These are phyloP conservation scores for Ophiostoma australiae DNA, from an alignment of 2,329 filamentous ascomycete species.

Conservation along the genomic window DNA sequence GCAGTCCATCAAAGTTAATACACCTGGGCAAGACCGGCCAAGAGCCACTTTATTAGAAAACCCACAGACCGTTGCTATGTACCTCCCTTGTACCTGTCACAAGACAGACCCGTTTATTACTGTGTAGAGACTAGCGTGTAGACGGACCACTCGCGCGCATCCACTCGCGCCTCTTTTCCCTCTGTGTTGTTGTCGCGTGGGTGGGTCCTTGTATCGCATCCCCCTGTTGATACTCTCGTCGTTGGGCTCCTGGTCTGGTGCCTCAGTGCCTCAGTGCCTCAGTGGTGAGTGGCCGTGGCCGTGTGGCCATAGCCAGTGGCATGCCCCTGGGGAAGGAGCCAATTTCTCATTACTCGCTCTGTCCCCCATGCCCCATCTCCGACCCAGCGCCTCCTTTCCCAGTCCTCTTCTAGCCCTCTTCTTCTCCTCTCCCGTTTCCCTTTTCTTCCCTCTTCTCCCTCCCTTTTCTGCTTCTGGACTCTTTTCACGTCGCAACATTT, in stretches of 20 bases:
- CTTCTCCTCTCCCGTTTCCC: constrained; percentile 7
- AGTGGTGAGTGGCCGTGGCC: not conserved
- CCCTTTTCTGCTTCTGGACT: constrained; percentile 5
- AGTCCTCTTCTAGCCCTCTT: not conserved
- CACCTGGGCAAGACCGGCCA: constrained; percentile 3
- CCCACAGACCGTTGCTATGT: constrained; percentile 10
- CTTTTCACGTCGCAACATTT: constrained; percentile 9
- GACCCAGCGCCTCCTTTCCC: not conserved
- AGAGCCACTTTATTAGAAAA: not conserved
- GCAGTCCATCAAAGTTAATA: not conserved
- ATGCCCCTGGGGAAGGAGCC: not conserved
- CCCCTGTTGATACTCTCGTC: constrained; percentile 16
- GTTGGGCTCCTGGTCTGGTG: constrained; percentile 3
- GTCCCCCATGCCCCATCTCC: not conserved
- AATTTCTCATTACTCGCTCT: not conserved
- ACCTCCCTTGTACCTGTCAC: constrained; percentile 5
- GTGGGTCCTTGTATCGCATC: constrained; percentile 22
- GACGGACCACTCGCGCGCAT: constrained; percentile 2
- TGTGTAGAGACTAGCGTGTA: not conserved
- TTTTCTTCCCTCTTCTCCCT: constrained; percentile 8
- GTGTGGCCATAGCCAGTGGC: not conserved
- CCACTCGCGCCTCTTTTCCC: not conserved
- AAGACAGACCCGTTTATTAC: not conserved
- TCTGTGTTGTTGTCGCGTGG: constrained; percentile 21
- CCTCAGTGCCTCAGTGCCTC: not conserved